Conservation (phyloP, 2,329 filamentous ascomycete species). For the Dothideomycetes sp. region DNA sequence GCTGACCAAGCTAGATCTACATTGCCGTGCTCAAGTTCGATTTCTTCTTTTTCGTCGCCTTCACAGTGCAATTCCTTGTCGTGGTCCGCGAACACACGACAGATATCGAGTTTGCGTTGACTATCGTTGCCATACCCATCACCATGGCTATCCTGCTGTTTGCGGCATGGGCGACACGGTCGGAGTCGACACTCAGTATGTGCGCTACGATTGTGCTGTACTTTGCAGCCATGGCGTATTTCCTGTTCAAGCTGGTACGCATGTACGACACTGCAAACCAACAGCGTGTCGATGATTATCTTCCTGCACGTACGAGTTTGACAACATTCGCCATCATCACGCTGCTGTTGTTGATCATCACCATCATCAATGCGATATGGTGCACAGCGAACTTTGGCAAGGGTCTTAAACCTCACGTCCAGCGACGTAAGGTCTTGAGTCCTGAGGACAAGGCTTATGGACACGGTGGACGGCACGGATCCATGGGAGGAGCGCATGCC, state of each 20-base stretch:
- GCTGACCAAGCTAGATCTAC: conserved; percentile 61
- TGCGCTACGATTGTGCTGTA: conserved; percentile 69
- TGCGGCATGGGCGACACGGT: conserved; percentile 75
- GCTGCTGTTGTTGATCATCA: conserved; percentile 76
- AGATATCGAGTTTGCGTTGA: conserved; percentile 72
- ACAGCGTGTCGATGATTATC: conserved; percentile 49
- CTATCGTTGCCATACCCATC: conserved; percentile 79
- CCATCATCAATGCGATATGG: conserved; percentile 75
- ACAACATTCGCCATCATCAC: conserved; percentile 93
- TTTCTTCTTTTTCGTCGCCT: conserved; percentile 99
- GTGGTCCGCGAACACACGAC: conserved; percentile 67
- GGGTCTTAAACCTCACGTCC: conserved; percentile 80
- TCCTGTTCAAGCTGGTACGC: conserved; percentile 94
- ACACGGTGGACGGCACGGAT: conserved; percentile 16
- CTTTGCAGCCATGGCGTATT: conserved; percentile 83
- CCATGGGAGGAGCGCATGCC: conserved; percentile 18
- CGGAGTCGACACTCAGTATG: conserved; percentile 75
- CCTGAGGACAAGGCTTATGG: conserved; percentile 40
- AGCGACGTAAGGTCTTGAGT: conserved; percentile 44
- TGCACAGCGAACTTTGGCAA: conserved; percentile 87
- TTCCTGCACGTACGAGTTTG: conserved; percentile 71
- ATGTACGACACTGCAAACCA: conserved; percentile 62
- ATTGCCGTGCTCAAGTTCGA: conserved; percentile 97
- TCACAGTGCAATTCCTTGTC: conserved; percentile 95
- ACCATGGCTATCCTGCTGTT: conserved; percentile 81